Percentiles rank a stretch among this genome's conserved stretches.
Conservation (phyloP, 768 basidiomycete species). For the Gloeopeniophorella convolvens region DNA sequence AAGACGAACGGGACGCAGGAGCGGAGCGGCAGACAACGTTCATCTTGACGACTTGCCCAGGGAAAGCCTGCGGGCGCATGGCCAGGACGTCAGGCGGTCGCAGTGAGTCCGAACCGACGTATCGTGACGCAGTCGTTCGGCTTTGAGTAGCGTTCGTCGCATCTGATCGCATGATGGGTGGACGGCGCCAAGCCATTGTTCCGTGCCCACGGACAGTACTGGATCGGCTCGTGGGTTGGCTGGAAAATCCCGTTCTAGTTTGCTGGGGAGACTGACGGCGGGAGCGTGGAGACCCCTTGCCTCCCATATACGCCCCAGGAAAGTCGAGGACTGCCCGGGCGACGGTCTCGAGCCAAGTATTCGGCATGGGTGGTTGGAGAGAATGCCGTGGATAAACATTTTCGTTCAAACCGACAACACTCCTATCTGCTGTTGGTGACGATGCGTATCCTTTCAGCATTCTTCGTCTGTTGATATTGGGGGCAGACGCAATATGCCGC, state of each 20-base stretch:
- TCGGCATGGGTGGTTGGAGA: slow-evolving; percentile 49
- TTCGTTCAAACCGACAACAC: slow-evolving; percentile 30
- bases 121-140: slow-evolving; percentile 2
- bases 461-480: slow-evolving; percentile 32
- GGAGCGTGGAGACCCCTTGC: slow-evolving; percentile 23
- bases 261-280: slow-evolving; percentile 5
- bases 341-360: slow-evolving; percentile 68
- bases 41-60: slow-evolving; percentile 41
- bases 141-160: not conserved
- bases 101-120: not conserved
- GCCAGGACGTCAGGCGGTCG: slow-evolving; percentile 14
- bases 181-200: slow-evolving; percentile 20
- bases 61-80: slow-evolving; percentile 27
- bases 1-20: slow-evolving; percentile 56
- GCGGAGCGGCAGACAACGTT: slow-evolving; percentile 65
- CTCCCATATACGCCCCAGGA: slow-evolving; percentile 39
- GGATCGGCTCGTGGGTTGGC: slow-evolving; percentile 10
- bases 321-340: slow-evolving; percentile 53
- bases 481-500: slow-evolving; percentile 66
- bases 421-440: slow-evolving; percentile 1
- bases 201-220: slow-evolving; percentile 21
- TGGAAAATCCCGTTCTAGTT: not conserved
- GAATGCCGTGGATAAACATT: slow-evolving; percentile 29
- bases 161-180: slow-evolving; percentile 26
- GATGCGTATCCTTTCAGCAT: slow-evolving; percentile 1